phyloP scores from a whole-genome alignment of 2,329 filamentous ascomycete genomes.

The Apiospora rasikravindrae region DNA sequence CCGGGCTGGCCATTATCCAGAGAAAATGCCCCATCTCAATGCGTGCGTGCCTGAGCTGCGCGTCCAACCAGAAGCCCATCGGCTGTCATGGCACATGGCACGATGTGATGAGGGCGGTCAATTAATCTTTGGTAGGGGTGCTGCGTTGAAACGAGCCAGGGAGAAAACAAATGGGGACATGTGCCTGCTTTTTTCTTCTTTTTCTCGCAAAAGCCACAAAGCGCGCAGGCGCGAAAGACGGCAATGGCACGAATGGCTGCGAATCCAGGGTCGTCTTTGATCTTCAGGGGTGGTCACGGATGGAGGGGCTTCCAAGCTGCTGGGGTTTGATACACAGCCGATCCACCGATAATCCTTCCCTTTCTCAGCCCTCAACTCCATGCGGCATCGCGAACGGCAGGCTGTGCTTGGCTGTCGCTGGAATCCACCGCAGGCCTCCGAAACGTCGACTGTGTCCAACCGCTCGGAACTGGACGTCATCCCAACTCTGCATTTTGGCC shows the following conservation, averaged over 20 bases:
- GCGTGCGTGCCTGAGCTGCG: slow-evolving; percentile 1
- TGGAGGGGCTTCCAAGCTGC: background rate
- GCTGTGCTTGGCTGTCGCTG: slow-evolving; percentile 2
- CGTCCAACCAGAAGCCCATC: background rate
- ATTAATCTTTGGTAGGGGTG: background rate
- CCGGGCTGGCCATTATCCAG: background rate
- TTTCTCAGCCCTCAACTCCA: slow-evolving; percentile 17
- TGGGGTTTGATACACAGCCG: slow-evolving; percentile 15
- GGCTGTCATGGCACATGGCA: background rate
- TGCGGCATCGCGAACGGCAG: slow-evolving; percentile 17
- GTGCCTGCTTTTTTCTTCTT: background rate
- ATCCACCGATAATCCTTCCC: slow-evolving; percentile 15
- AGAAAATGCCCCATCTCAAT: background rate
- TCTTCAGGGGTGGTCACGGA: slow-evolving; percentile 17
- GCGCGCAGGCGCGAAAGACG: too few relatives aligned
- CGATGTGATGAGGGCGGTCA: background rate
- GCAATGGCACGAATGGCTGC: background rate
- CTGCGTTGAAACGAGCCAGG: background rate
- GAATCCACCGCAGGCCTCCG: slow-evolving; percentile 21
- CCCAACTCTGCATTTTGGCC: background rate
- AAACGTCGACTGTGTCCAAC: slow-evolving; percentile 23
- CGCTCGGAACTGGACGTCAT: slow-evolving; percentile 8
- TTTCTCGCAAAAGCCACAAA: background rate
- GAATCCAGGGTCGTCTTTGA: slow-evolving; percentile 18
- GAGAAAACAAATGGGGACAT: background rate